These are phyloP conservation scores for Paramecium tetraurelia DNA, from an alignment of 73 alveolate species.

Conservation along the genomic window DNA sequence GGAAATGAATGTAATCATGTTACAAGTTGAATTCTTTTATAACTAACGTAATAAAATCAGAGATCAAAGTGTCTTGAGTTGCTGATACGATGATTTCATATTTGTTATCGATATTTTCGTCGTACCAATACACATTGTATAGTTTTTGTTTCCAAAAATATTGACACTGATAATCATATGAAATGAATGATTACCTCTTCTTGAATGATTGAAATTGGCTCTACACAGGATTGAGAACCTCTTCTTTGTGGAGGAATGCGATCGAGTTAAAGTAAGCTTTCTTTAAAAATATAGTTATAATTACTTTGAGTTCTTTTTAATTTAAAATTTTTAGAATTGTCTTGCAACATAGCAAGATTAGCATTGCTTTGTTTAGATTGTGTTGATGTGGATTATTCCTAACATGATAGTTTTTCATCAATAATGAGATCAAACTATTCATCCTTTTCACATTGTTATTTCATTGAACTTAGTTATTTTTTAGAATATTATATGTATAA, in stretches of 20 bases:
- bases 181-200: neutral
- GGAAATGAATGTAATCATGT: neutral
- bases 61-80: neutral
- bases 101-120: neutral
- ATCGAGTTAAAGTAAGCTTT: neutral
- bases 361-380: neutral
- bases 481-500: neutral
- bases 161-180: neutral
- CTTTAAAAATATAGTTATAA: neutral
- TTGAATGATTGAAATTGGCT: neutral
- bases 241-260: neutral
- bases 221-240: slow-evolving; percentile 27
- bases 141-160: neutral
- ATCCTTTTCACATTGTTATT: neutral
- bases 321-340: neutral
- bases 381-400: neutral
- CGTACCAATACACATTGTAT: neutral
- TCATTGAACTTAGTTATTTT: neutral
- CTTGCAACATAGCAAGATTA: neutral
- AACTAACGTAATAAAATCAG: neutral
- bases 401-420: neutral
- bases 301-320: neutral
- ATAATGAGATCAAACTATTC: neutral
- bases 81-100: neutral
- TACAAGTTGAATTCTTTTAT: neutral